A percentile compares a stretch with the other conserved stretches of the same genome.
These are phyloP conservation scores for Periconia macrospinosa DNA, from an alignment of 2,329 filamentous ascomycete species.

Conservation along the genomic window DNA sequence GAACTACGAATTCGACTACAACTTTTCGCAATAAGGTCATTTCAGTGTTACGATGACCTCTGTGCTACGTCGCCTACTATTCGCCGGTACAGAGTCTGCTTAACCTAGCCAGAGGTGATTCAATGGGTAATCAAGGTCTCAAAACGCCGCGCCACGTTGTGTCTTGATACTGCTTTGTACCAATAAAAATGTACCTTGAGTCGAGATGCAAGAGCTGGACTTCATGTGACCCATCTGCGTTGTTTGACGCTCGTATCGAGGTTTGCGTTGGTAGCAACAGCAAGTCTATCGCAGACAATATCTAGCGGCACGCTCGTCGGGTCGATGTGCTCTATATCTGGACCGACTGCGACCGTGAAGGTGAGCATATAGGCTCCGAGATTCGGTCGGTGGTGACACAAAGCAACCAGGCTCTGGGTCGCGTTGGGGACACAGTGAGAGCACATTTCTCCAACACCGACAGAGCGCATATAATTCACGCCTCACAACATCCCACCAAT, in stretches of 20 bases:
- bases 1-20: slow-evolving; percentile 85
- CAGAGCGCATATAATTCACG: slow-evolving; percentile 80
- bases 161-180: too few species aligned
- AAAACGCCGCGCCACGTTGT: too few species aligned
- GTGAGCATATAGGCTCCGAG: slow-evolving; percentile 88
- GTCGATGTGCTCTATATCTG: slow-evolving; percentile 80
- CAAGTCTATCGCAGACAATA: slow-evolving; percentile 76
- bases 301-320: slow-evolving; percentile 71
- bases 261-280: slow-evolving; percentile 71
- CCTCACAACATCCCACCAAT: slow-evolving; percentile 72
- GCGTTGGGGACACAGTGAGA: slow-evolving; percentile 61
- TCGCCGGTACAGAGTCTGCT: too few species aligned
- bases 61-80: slow-evolving; percentile 84
- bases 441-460: slow-evolving; percentile 93
- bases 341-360: slow-evolving; percentile 96
- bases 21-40: slow-evolving; percentile 77
- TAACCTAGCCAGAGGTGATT: too few species aligned
- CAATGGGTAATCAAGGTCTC: too few species aligned
- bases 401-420: slow-evolving; percentile 68
- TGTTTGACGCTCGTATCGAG: slow-evolving; percentile 76
- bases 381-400: slow-evolving; percentile 75
- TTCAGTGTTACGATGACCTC: slow-evolving; percentile 89
- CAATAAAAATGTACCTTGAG: too few species aligned
- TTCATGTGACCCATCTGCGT: slow-evolving; percentile 70
- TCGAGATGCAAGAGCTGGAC: slow-evolving; percentile 73